A percentile compares a stretch with the other conserved stretches of the same genome.
phyloP scores from a whole-genome alignment of 2,329 filamentous ascomycete genomes.

The Trichoderma atroviride region DNA sequence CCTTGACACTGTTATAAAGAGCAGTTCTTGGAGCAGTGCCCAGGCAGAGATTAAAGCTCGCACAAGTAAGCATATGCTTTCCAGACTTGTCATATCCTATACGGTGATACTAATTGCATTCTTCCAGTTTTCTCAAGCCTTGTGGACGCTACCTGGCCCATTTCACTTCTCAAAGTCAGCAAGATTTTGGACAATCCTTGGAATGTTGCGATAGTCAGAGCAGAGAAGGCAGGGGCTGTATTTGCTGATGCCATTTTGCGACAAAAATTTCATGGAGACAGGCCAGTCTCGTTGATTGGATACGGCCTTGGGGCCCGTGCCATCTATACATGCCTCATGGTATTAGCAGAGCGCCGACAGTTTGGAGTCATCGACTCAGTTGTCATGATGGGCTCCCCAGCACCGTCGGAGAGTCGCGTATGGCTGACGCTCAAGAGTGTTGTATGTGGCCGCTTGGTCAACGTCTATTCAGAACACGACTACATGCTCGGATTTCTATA shows the following conservation, averaged over 20 bases:
- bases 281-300: constrained; percentile 77
- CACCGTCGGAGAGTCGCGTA: constrained; percentile 68
- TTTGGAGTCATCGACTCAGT: constrained; percentile 88
- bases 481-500: constrained; percentile 88
- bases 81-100: neutral
- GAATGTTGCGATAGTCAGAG: constrained; percentile 72
- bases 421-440: constrained; percentile 80
- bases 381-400: constrained; percentile 80
- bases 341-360: constrained; percentile 75
- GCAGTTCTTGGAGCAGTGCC: constrained; percentile 77
- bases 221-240: constrained; percentile 71
- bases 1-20: constrained; percentile 76
- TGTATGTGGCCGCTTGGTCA: constrained; percentile 82
- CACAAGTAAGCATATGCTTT: constrained; percentile 46
- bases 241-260: constrained; percentile 82
- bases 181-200: constrained; percentile 82
- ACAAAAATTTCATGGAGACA: constrained; percentile 75
- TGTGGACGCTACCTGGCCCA: constrained; percentile 63
- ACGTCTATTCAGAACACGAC: constrained; percentile 86
- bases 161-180: constrained; percentile 66
- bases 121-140: constrained; percentile 56
- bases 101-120: neutral
- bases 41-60: constrained; percentile 51
- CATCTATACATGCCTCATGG: constrained; percentile 82
- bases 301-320: constrained; percentile 81